phyloP scores from a whole-genome alignment of 1,284 basidiomycete genomes.

The Cryptococcus floricola region DNA sequence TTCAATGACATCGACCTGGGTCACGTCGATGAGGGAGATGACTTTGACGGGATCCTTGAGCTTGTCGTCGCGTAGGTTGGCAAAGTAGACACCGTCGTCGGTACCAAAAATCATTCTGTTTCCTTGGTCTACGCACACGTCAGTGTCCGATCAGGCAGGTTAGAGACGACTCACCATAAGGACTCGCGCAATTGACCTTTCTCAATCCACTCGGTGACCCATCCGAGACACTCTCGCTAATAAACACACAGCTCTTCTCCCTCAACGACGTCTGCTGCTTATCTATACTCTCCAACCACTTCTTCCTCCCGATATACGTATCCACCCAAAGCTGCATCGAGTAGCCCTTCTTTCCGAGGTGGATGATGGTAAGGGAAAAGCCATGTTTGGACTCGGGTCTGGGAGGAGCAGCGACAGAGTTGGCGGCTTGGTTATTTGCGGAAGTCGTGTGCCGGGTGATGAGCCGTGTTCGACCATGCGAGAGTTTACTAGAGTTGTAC shows the following conservation, averaged over 20 bases:
- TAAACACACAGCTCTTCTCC: constrained; percentile 82
- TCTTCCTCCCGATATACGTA: constrained; percentile 77
- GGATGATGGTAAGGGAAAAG: constrained; percentile 87
- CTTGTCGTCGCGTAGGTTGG: constrained; percentile 69
- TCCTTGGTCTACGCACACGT: constrained; percentile 62
- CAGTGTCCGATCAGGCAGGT: background rate
- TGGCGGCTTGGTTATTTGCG: constrained; percentile 12
- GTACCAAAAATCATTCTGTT: constrained; percentile 91
- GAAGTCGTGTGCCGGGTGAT: constrained; percentile 46
- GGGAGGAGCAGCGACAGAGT: constrained; percentile 35
- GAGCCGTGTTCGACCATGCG: constrained; percentile 50
- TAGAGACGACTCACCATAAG: constrained; percentile 67
- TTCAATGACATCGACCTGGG: constrained; percentile 94
- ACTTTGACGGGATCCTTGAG: constrained; percentile 85
- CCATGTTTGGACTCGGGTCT: constrained; percentile 78
- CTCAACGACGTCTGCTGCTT: constrained; percentile 83
- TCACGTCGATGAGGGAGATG: constrained; percentile 80
- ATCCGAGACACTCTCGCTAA: constrained; percentile 78
- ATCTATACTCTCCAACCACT: constrained; percentile 91
- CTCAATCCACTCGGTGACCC: constrained; percentile 78
- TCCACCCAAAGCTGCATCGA: constrained; percentile 89
- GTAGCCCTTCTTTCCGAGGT: constrained; percentile 90
- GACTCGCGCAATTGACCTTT: constrained; percentile 90
- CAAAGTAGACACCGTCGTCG: constrained; percentile 93
- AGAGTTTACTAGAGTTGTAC: constrained; percentile 45